Percentiles rank a stretch among this genome's conserved stretches.
Evolutionary conservation across 371 early-diverging fungal genomes (phyloP).

Genomic region (Smittium mucronatum): DNA sequence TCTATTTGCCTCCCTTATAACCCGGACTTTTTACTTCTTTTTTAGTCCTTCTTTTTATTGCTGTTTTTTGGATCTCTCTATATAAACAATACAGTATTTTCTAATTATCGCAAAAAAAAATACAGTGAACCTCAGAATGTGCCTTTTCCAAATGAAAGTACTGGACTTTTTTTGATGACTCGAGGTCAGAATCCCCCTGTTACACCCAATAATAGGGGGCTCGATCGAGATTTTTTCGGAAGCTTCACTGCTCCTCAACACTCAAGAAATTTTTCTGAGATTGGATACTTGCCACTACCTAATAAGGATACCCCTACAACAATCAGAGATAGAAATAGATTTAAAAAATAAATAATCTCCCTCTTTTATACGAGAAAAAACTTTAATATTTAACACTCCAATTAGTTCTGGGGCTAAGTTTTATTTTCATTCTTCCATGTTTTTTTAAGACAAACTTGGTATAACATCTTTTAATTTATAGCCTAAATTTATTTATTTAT

Average conservation of each 20-base stretch:
- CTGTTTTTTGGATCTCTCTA: conserved; percentile 31
- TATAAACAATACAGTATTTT: conserved; percentile 33
- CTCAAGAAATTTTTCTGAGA: neutral
- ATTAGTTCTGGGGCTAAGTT: too few relatives aligned
- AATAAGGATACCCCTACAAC: neutral
- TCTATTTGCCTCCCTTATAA: neutral
- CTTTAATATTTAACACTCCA: too few relatives aligned
- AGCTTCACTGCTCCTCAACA: neutral
- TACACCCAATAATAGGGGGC: neutral
- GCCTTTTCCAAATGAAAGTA: conserved; percentile 4
- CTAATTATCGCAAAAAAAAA: conserved; percentile 23
- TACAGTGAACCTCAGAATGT: neutral
- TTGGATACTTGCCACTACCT: neutral
- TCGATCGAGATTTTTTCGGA: neutral
- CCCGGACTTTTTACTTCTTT: conserved; percentile 11
- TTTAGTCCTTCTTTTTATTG: conserved; percentile 23
- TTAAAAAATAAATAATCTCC: too few relatives aligned
- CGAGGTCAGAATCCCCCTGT: neutral
- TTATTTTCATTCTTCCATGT: too few relatives aligned
- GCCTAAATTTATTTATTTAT: too few relatives aligned
- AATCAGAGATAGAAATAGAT: neutral
- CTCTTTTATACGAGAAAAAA: too few relatives aligned
- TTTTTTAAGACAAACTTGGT: too few relatives aligned
- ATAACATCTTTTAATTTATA: too few relatives aligned
- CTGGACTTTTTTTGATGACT: conserved; percentile 6